Conservation (phyloP, 768 basidiomycete genomes). For the Trichaptum fuscoviolaceum region DNA sequence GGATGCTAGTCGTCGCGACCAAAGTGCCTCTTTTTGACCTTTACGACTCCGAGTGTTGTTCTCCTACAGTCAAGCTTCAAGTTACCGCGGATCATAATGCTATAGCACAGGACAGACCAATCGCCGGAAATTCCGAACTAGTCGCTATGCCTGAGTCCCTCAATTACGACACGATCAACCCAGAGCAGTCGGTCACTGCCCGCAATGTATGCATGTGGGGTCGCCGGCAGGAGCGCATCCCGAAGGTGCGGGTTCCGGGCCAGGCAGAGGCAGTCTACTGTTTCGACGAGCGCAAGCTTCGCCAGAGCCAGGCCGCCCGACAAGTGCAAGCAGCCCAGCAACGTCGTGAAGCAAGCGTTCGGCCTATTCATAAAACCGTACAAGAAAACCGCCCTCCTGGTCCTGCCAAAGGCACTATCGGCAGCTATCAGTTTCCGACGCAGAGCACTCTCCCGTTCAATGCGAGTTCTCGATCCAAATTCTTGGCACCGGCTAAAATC, state of each 20-base stretch:
- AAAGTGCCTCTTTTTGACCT: not conserved
- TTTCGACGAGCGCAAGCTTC: not conserved
- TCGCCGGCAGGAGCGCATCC: not conserved
- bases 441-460: not conserved
- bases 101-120: not conserved
- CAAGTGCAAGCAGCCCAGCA: not conserved
- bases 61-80: not conserved
- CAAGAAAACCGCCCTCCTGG: not conserved
- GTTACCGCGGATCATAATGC: not conserved
- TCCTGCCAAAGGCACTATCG: not conserved
- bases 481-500: not conserved
- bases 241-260: not conserved
- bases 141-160: not conserved
- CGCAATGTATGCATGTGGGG: not conserved
- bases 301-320: not conserved
- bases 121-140: not conserved
- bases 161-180: not conserved
- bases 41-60: not conserved
- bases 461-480: not conserved
- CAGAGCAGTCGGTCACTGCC: not conserved
- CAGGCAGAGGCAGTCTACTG: not conserved
- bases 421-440: not conserved
- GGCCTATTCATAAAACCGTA: not conserved
- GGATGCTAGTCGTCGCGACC: not conserved
- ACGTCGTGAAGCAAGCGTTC: not conserved